Conservation (phyloP, 2,329 filamentous ascomycete genomes). For the Cladosporium velox region DNA sequence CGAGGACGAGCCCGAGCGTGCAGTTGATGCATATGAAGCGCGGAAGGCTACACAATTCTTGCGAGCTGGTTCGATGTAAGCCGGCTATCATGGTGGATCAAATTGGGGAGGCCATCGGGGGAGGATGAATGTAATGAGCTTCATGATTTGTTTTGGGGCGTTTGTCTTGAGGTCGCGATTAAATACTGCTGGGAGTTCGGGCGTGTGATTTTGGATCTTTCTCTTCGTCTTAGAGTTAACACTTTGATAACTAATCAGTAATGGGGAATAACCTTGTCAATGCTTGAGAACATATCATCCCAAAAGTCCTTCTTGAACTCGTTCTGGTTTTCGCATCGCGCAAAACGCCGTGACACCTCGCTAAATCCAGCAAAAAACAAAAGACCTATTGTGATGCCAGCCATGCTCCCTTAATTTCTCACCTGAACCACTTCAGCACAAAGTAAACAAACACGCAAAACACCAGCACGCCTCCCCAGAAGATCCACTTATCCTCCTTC, state of each 20-base stretch:
- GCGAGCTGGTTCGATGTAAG: background rate
- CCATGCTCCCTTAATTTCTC: conserved; percentile 31
- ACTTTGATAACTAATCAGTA: conserved; percentile 4
- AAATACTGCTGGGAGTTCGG: background rate
- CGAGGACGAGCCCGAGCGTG: background rate
- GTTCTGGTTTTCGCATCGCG: background rate
- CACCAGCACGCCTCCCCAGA: conserved; percentile 79
- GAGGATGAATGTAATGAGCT: conserved; percentile 1
- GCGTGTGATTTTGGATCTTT: background rate
- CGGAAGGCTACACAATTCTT: background rate
- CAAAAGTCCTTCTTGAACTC: background rate
- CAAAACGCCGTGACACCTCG: conserved; percentile 17
- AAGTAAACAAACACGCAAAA: conserved; percentile 94
- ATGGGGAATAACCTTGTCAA: background rate
- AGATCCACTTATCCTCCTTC: conserved; percentile 97
- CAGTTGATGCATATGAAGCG: background rate
- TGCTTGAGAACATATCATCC: background rate
- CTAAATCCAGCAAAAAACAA: conserved; percentile 12
- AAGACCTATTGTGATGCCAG: background rate
- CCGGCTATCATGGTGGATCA: background rate
- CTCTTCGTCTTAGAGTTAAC: background rate
- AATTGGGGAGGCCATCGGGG: background rate
- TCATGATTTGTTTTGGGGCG: conserved; percentile 4
- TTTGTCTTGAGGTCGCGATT: background rate
- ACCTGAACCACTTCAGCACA: conserved; percentile 81